Conservation (phyloP, 2,329 filamentous ascomycete genomes). For the Harringtonia lauricola region DNA sequence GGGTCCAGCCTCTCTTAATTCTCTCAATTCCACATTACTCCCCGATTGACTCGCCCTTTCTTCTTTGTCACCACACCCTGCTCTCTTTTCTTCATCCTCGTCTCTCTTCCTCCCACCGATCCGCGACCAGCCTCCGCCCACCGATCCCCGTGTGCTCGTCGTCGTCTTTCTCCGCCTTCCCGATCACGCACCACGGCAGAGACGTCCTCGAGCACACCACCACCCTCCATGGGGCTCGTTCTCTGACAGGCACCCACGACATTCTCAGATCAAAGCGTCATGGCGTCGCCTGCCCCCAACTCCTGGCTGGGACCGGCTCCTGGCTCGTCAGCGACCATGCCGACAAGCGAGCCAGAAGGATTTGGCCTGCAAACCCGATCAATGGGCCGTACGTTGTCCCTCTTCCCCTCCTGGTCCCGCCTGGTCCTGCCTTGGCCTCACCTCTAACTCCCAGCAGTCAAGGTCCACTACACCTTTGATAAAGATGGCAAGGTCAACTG, state of each 20-base stretch:
- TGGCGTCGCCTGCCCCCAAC: constrained; percentile 11
- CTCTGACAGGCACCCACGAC: not conserved
- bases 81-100: not conserved
- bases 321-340: not conserved
- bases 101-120: not conserved
- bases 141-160: not conserved
- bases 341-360: constrained; percentile 14
- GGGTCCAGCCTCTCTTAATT: not conserved
- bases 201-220: not conserved
- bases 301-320: constrained; percentile 2
- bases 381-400: constrained; percentile 21
- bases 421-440: too few relatives aligned
- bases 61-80: not conserved
- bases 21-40: constrained; percentile 6
- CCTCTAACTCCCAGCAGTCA: constrained; percentile 49
- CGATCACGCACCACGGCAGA: not conserved
- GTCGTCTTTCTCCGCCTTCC: not conserved
- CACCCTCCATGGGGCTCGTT: constrained; percentile 2
- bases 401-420: too few relatives aligned
- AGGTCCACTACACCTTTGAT: constrained; percentile 95
- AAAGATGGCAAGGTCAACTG: constrained; percentile 80
- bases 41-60: not conserved
- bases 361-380: constrained; percentile 19
- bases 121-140: not conserved
- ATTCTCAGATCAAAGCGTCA: constrained; percentile 1